Evolutionary conservation across 2,329 filamentous ascomycete genomes (phyloP), one percentile per base, ranked within the genome.

Genomic region (Fusarium gaditjirri): DNA sequence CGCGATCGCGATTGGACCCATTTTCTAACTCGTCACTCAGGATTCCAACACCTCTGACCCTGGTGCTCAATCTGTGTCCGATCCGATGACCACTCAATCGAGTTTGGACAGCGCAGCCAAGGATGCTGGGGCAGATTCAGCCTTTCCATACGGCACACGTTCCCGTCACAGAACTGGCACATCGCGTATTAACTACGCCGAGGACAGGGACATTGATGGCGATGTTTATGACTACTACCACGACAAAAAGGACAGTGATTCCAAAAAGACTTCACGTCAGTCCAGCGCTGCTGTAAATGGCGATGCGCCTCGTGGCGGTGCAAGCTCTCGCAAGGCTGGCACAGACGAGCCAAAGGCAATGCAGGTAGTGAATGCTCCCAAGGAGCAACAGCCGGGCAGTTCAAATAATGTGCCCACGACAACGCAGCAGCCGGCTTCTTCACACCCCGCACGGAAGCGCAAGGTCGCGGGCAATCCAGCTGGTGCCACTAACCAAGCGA

Each of bases 111-210:
- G 81, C 66, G 79, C 83, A 52, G 78, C 82, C 64, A 89, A 87
- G 78, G 88, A 89, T 67, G 81, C 79, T 72, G 83, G 83, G 72
- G 79, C 84, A 75, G 87, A 88, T 73, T 84, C 79, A 64, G 85
- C 92, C 55, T 91, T 90, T 75, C 91, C 90, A 52, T 98, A 99
- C 83, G 95, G 95, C 78, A 99, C 96, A 80, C 92, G 95, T 77
- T 98, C 95, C 76, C 93, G 96, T 81, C 97, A 97, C 83, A 92
- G 95, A 78, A 91, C 89, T 64, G 92, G 93, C 77, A 90, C 88
- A 74, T 88, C 92, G 76, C 93, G 96, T 75, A 91, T 92, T 74
- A 99, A 99, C 83, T 99, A 99, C 82, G 95, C 96, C 55, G 96
- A 99, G 84, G 93, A 95, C 82, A 93, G 89, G 83, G 95, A 98